These are phyloP conservation scores for Phyllosticta citrichinensis DNA, from an alignment of 2,329 filamentous ascomycete genomes.

Conservation along the genomic window DNA sequence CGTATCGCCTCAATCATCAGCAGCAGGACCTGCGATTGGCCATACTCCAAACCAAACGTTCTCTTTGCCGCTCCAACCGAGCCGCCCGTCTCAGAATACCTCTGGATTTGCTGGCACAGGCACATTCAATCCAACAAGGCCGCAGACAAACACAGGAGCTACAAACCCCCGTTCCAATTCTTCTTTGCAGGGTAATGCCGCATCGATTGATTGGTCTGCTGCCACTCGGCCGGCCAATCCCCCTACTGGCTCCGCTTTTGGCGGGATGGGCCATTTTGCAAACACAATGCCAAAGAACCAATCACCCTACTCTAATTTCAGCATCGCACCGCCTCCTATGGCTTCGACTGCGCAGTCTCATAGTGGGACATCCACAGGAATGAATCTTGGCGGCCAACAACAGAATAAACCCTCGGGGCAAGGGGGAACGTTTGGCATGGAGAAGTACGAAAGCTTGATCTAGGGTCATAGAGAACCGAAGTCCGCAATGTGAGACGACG, in stretches of 20 bases:
- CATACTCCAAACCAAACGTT: slow-evolving; percentile 20
- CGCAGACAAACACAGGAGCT: background rate
- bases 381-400: slow-evolving; percentile 16
- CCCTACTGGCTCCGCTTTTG: background rate
- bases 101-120: slow-evolving; percentile 6
- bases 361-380: background rate
- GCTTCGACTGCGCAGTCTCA: background rate
- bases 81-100: slow-evolving; percentile 17
- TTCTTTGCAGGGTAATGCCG: slow-evolving; percentile 5
- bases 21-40: background rate
- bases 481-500: background rate
- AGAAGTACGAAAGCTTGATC: slow-evolving; percentile 59
- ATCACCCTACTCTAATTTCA: slow-evolving; percentile 25
- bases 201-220: slow-evolving; percentile 1
- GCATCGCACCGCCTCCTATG: slow-evolving; percentile 28
- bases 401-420: slow-evolving; percentile 15
- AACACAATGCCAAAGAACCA: slow-evolving; percentile 10
- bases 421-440: slow-evolving; percentile 43
- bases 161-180: slow-evolving; percentile 14
- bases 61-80: slow-evolving; percentile 29
- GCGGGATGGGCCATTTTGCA: background rate
- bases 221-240: background rate
- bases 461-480: slow-evolving; percentile 21
- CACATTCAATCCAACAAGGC: background rate
- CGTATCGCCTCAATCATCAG: slow-evolving; percentile 29